Base-by-base conservation (phyloP, 2,329 filamentous ascomycete species). In the Ustulina deusta region DNA sequence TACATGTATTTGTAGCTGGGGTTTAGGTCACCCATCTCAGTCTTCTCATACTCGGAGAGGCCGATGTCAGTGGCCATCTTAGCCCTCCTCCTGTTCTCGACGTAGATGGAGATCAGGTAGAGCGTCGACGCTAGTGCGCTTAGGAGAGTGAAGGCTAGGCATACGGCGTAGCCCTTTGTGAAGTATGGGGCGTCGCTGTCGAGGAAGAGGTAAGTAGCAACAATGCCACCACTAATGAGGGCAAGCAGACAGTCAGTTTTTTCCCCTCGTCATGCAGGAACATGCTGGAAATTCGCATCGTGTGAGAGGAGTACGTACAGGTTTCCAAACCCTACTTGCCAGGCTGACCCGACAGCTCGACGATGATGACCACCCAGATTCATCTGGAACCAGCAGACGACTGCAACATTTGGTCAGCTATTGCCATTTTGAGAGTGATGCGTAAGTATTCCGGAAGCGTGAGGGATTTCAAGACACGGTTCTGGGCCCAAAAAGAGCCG, bases 321-420 rank as follows among this genome's bases (percentile, higher is more conserved):
- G 74, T 94, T 94, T 11, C 92, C 92, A 71, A 94, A 93, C 0
- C 90, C 90, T 49, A 94, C 84, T 78, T 94, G 91, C 90, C 90
- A 94, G 0, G 90, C 92, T 9, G 88, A 88, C 13, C 91, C 91
- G 17, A 94, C 87, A n/a, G 77, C 70, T 1, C 91, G 85, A 2
- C 91, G 86, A 65, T 90, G 90, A 76, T 94, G 92, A 0, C 91
- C 91, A 1, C 88, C 88, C 1, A 93, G 82, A 73, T 94, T 94
- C 88, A 93, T 93, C 73, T 90, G 91, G 79, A 91, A 94, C 91
- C 92, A 94, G 78, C 91, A 94, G 7, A 94, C 87, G 49, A 94
- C 54, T 56, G 48, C 15, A 11, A 20, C 15, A 29, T 7, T 25
- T 9, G 15, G 15, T 42, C 29, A 56, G 36, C 17, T 27, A 42